A percentile compares a stretch with the other conserved stretches of the same genome.
Conservation (phyloP, 2,329 filamentous ascomycete species). For the Fusarium anguioides region DNA sequence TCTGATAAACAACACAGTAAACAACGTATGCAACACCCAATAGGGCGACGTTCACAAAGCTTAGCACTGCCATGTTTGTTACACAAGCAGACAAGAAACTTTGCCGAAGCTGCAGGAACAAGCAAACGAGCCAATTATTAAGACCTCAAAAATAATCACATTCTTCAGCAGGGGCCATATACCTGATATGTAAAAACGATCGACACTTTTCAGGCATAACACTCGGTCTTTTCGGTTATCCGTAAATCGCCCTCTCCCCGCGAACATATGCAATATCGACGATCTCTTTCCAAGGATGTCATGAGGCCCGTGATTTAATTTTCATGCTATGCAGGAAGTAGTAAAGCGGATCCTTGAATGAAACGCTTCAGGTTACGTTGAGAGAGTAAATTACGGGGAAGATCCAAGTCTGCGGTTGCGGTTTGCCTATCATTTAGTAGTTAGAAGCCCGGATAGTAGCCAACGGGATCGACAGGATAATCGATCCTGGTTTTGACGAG, state of each 20-base stretch:
- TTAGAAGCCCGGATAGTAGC: too few species aligned
- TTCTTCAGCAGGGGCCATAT: background rate
- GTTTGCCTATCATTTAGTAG: too few species aligned
- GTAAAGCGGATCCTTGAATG: background rate
- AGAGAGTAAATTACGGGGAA: background rate
- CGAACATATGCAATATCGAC: too few species aligned
- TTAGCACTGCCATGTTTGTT: conserved; percentile 22
- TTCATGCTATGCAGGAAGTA: background rate
- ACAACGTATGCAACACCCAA: conserved; percentile 19
- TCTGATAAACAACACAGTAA: conserved; percentile 9
- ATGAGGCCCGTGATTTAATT: conserved; percentile 16
- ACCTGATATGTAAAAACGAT: conserved; percentile 1
- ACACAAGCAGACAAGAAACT: too few species aligned
- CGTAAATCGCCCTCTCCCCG: background rate
- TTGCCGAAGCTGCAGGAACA: background rate
- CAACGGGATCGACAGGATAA: too few species aligned
- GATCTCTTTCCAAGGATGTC: conserved; percentile 15
- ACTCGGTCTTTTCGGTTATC: background rate
- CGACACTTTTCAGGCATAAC: background rate
- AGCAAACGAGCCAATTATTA: conserved; percentile 12
- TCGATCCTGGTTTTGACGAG: too few species aligned
- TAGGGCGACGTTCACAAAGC: conserved; percentile 11
- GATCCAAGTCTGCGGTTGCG: too few species aligned
- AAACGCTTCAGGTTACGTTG: background rate
- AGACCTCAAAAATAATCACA: conserved; percentile 13